These are phyloP conservation scores for Aureobasidium melanogenum DNA, from an alignment of 2,329 filamentous ascomycete species.

Conservation along the genomic window DNA sequence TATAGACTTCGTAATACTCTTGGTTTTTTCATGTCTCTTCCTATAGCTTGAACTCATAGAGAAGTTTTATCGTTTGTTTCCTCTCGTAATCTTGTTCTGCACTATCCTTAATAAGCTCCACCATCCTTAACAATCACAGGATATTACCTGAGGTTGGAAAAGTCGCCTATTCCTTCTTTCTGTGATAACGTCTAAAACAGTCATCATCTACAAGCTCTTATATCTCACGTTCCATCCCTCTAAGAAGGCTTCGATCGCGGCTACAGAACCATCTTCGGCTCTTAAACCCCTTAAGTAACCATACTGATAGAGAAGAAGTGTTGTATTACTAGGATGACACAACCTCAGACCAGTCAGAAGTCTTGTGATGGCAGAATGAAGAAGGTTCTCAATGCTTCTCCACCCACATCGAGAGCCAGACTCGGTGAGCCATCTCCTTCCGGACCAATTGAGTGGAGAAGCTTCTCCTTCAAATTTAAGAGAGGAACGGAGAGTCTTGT, in stretches of 20 bases:
- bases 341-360: background rate
- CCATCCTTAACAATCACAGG: background rate
- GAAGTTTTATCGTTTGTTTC: background rate
- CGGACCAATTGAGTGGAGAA: background rate
- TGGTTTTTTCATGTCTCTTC: background rate
- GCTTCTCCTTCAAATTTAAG: background rate
- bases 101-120: background rate
- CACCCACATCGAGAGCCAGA: background rate
- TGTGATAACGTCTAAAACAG: background rate
- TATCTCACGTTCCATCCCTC: background rate
- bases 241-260: background rate
- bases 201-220: background rate
- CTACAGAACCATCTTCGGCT: background rate
- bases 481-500: no score
- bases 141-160: background rate
- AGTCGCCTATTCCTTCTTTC: background rate
- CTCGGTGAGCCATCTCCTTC: background rate
- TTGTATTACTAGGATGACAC: background rate
- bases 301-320: background rate
- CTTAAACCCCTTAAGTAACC: background rate
- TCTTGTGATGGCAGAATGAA: background rate
- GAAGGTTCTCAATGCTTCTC: background rate
- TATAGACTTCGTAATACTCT: background rate
- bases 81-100: background rate
- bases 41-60: background rate